Evolutionary conservation across 1,139 yeast genomes (phyloP), one percentile per base, ranked within the genome.

Genomic region (Schizosaccharomyces versatilis): DNA sequence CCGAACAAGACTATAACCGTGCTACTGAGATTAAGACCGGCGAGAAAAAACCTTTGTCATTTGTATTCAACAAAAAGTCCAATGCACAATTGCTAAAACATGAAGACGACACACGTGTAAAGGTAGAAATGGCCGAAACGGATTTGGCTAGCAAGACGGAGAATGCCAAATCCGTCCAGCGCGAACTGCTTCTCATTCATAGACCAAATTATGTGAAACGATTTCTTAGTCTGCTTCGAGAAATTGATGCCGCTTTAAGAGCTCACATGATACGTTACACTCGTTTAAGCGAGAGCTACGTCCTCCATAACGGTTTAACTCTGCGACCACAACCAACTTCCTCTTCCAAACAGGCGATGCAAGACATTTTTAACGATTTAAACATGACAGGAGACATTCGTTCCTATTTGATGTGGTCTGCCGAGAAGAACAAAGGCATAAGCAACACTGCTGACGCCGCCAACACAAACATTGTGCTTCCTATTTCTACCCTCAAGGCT

Each of bases 231-330:
- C 71, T 85, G 60, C 80, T 86, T 55, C 71, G 85, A 60, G 96
- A 88, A 66, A 75, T 84, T 66, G 97, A 90, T 66, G 78, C 84
- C 54, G 96, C 95, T 10, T 71, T 88, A 73, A 78, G 85, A 59
- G 78, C 86, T 54, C 96, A 88, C 67, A 71, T 90, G 57, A 93
- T 84, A 63, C 85, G 86, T 65, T 88, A 82, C 64, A 81, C 96
- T 6, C 83, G 90, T 44, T 82, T 86, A 74, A 77, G 80, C 57
- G 97, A 90, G 66, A 84, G 84, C 47, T 73, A 84, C 59, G 75
- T 84, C 38, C 76, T 90, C 70, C 86, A 88, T 63, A 75, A 84
- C 24, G 97, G 96, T 38, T 83, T 86, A 47, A 78, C 84, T 58
- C 74, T 88, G 7, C 72, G 82, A 54, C 97, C 97, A 1, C 70